Percentiles rank a stretch among this genome's conserved stretches.
phyloP scores from a whole-genome alignment of 805 yeast genomes.

The Saturnispora hagleri region DNA sequence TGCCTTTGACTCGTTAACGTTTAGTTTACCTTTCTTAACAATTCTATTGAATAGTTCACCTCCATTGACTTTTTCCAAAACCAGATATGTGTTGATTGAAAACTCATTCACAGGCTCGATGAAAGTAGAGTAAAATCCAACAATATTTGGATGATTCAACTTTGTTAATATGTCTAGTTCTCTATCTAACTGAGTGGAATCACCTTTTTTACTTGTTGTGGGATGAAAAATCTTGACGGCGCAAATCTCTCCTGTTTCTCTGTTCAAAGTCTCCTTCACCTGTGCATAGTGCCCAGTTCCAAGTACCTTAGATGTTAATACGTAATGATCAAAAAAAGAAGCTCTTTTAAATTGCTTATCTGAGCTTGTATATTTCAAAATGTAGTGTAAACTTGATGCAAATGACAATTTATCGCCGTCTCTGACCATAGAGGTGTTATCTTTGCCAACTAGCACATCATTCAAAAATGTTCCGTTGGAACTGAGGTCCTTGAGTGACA shows the following conservation, averaged over 20 bases:
- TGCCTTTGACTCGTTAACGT: slow-evolving; percentile 54
- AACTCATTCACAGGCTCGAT: slow-evolving; percentile 41
- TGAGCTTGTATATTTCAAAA: slow-evolving; percentile 17
- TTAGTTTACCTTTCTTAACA: slow-evolving; percentile 49
- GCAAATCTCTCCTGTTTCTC: slow-evolving; percentile 47
- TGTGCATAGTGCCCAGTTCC: slow-evolving; percentile 78
- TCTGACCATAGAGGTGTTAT: slow-evolving; percentile 39
- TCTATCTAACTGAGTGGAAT: slow-evolving; percentile 38
- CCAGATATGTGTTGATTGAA: slow-evolving; percentile 48
- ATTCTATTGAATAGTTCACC: slow-evolving; percentile 73
- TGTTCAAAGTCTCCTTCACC: slow-evolving; percentile 60
- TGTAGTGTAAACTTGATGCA: slow-evolving; percentile 31
- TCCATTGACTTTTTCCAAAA: slow-evolving; percentile 62
- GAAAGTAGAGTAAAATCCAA: slow-evolving; percentile 47
- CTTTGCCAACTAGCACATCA: slow-evolving; percentile 42
- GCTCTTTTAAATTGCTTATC: slow-evolving; percentile 10
- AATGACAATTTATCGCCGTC: slow-evolving; percentile 58
- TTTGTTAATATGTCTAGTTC: slow-evolving; percentile 59
- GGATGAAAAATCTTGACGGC: slow-evolving; percentile 66
- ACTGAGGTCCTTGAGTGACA: slow-evolving; percentile 46
- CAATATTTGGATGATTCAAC: slow-evolving; percentile 63
- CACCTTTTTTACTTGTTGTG: slow-evolving; percentile 24
- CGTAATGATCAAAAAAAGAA: slow-evolving; percentile 50
- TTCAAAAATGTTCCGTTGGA: slow-evolving; percentile 64
- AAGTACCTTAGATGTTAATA: slow-evolving; percentile 43